phyloP scores from a whole-genome alignment of 73 alveolate genomes.

The Paramecium bursaria region DNA sequence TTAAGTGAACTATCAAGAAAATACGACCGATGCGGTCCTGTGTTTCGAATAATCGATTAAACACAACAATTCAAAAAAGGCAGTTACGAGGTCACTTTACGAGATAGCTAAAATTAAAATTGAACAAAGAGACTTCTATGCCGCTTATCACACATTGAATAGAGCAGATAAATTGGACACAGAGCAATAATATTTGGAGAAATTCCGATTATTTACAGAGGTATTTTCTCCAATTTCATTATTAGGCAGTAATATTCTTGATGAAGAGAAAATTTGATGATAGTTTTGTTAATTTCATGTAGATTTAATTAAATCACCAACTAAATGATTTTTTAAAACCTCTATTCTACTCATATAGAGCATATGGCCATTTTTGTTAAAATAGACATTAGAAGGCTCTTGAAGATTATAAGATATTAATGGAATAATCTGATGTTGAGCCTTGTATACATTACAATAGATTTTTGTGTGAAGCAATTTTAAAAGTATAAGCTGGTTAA shows the following conservation, averaged over 20 bases:
- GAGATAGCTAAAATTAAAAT: conserved; percentile 72
- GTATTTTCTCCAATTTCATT: not conserved
- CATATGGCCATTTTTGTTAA: conserved; percentile 69
- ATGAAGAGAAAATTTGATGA: conserved; percentile 73
- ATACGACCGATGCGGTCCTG: conserved; percentile 66
- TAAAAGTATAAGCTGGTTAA: conserved; percentile 54
- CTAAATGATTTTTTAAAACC: conserved; percentile 70
- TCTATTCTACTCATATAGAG: conserved; percentile 69
- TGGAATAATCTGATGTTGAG: conserved; percentile 31
- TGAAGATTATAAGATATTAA: conserved; percentile 62
- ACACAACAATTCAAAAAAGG: conserved; percentile 65
- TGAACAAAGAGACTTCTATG: conserved; percentile 72
- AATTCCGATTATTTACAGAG: conserved; percentile 68
- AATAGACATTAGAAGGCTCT: conserved; percentile 72
- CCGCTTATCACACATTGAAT: conserved; percentile 71
- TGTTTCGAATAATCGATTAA: conserved; percentile 74
- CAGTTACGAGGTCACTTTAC: conserved; percentile 70
- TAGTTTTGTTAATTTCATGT: conserved; percentile 29
- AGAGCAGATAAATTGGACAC: conserved; percentile 67
- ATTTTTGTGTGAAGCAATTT: conserved; percentile 71
- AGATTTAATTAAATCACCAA: conserved; percentile 45
- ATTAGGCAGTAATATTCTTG: conserved; percentile 66
- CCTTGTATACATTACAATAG: conserved; percentile 63
- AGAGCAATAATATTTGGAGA: conserved; percentile 63
- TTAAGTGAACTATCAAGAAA: conserved; percentile 15